Evolutionary conservation across 805 yeast genomes (phyloP).

Genomic region (Dipodascus geniculatus): DNA sequence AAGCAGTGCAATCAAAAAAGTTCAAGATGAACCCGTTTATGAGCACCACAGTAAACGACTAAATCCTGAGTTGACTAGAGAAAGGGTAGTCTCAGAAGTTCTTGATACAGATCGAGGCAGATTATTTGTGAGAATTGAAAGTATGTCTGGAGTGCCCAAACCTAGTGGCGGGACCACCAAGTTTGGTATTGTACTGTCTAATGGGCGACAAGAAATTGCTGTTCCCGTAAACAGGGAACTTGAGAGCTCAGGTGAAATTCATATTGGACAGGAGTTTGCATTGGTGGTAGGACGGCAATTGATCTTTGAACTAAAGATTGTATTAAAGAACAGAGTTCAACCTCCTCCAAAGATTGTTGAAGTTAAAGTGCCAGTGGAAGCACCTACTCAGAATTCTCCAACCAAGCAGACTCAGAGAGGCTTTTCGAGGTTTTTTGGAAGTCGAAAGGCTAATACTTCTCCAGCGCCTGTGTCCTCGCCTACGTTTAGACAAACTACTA

Average conservation of each 20-base stretch:
- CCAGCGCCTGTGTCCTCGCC: not conserved
- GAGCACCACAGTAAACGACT: not conserved
- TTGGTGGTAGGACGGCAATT: not conserved
- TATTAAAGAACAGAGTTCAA: not conserved
- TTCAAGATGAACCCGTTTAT: not conserved
- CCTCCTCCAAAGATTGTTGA: not conserved
- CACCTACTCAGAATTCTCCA: not conserved
- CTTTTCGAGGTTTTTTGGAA: not conserved
- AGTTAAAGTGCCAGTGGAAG: not conserved
- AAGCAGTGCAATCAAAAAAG: not conserved
- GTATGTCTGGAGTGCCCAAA: not conserved
- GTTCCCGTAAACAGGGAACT: not conserved
- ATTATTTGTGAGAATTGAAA: not conserved
- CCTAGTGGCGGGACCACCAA: conserved; percentile 2
- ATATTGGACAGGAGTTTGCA: not conserved
- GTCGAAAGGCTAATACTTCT: not conserved
- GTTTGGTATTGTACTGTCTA: not conserved
- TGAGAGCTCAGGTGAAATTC: not conserved
- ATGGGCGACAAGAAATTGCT: conserved; percentile 1
- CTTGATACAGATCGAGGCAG: not conserved
- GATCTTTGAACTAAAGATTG: not conserved
- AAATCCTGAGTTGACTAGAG: not conserved
- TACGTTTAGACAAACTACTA: not conserved
- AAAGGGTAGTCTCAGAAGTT: not conserved
- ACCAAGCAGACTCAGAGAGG: not conserved